Conservation (phyloP, 352 stramenopile genomes). For the Phytopythium sindhum region DNA sequence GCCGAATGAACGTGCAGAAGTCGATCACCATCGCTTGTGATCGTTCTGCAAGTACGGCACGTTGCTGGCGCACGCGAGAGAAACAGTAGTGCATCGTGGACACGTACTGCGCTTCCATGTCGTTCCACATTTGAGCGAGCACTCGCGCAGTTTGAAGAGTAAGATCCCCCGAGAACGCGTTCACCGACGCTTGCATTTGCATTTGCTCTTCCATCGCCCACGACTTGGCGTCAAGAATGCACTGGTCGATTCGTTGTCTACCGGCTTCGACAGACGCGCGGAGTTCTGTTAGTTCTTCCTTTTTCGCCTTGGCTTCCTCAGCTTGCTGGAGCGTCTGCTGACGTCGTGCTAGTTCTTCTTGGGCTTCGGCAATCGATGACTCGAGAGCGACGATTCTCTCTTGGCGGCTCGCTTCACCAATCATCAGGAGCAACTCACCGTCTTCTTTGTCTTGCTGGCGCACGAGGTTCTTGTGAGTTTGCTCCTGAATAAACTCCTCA, state of each 20-base stretch:
- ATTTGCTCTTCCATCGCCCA: slow-evolving; percentile 24
- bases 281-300: slow-evolving; percentile 64
- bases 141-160: slow-evolving; percentile 25
- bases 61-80: slow-evolving; percentile 29
- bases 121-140: slow-evolving; percentile 45
- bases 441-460: slow-evolving; percentile 29
- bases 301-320: slow-evolving; percentile 76
- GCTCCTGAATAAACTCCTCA: slow-evolving; percentile 17
- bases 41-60: slow-evolving; percentile 23
- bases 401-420: slow-evolving; percentile 38
- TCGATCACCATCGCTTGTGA: slow-evolving; percentile 29
- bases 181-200: slow-evolving; percentile 1
- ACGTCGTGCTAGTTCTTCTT: slow-evolving; percentile 29
- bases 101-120: slow-evolving; percentile 56
- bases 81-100: slow-evolving; percentile 45
- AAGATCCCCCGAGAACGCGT: slow-evolving; percentile 30
- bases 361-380: slow-evolving; percentile 27
- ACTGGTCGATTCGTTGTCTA: slow-evolving; percentile 30
- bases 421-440: slow-evolving; percentile 21
- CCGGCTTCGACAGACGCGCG: slow-evolving; percentile 31
- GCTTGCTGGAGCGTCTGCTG: slow-evolving; percentile 44
- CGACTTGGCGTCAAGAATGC: slow-evolving; percentile 12
- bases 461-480: slow-evolving; percentile 5
- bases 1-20: slow-evolving; percentile 56
- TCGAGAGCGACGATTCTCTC: slow-evolving; percentile 30